Percentiles rank a stretch among this genome's conserved stretches.
phyloP scores from a whole-genome alignment of 495 filamentous ascomycete genomes.

The Trypethelium eluteriae region DNA sequence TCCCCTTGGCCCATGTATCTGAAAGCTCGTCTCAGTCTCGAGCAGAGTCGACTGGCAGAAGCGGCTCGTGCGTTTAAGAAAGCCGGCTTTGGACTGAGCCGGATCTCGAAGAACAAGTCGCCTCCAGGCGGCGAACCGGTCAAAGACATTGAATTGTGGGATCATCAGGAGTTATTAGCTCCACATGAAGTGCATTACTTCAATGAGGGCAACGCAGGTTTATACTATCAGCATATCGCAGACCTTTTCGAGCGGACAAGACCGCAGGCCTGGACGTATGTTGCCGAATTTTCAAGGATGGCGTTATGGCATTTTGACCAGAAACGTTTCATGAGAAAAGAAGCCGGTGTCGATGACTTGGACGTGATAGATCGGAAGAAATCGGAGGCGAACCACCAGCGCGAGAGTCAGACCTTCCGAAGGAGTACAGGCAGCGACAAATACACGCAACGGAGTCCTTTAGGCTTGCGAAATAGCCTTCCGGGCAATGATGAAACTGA shows the following conservation, averaged over 20 bases:
- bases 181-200: slow-evolving; percentile 65
- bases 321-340: slow-evolving; percentile 6
- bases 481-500: background rate
- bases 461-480: background rate
- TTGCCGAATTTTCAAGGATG: slow-evolving; percentile 74
- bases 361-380: slow-evolving; percentile 6
- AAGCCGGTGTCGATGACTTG: slow-evolving; percentile 1
- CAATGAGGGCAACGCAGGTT: slow-evolving; percentile 59
- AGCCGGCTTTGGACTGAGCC: slow-evolving; percentile 73
- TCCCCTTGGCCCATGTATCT: slow-evolving; percentile 76
- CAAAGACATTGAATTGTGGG: slow-evolving; percentile 33
- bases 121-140: background rate
- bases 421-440: background rate
- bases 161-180: slow-evolving; percentile 55
- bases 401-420: background rate
- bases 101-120: background rate
- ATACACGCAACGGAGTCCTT: slow-evolving; percentile 5
- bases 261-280: slow-evolving; percentile 60
- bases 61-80: slow-evolving; percentile 75
- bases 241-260: slow-evolving; percentile 57
- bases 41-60: slow-evolving; percentile 59
- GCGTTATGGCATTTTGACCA: slow-evolving; percentile 49
- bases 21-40: slow-evolving; percentile 70
- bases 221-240: slow-evolving; percentile 81
- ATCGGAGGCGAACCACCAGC: background rate